Evolutionary conservation across 768 basidiomycete genomes (phyloP).

Genomic region (Suillus subluteus): DNA sequence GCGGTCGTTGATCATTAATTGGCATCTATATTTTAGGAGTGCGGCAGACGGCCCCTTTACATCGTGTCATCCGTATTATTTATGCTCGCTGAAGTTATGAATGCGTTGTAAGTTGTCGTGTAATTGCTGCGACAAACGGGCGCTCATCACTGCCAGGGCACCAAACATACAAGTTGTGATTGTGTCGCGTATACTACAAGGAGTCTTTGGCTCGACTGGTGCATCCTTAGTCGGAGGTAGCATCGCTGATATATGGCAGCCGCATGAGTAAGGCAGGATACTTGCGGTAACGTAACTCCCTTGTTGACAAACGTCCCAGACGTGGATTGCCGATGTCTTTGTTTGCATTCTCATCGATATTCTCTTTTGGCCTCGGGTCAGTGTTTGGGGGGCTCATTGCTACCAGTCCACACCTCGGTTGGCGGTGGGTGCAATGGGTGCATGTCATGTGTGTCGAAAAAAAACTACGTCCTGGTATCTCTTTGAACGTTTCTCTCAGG

Average conservation of each 20-base stretch:
- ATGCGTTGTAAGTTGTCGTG: conserved; percentile 22
- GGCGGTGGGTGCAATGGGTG: conserved; percentile 85
- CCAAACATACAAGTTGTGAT: conserved; percentile 58
- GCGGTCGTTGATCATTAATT: not conserved
- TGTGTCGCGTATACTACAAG: conserved; percentile 60
- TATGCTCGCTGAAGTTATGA: conserved; percentile 49
- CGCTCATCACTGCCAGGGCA: conserved; percentile 28
- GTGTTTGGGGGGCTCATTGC: conserved; percentile 65
- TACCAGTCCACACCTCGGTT: conserved; percentile 53
- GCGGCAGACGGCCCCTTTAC: conserved; percentile 62
- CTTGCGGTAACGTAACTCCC: not conserved
- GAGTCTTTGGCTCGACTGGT: conserved; percentile 66
- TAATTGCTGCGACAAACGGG: not conserved
- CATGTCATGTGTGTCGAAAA: conserved; percentile 52
- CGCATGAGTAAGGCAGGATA: conserved; percentile 53
- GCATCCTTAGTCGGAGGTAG: conserved; percentile 72
- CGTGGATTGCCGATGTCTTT: conserved; percentile 68
- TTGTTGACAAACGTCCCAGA: conserved; percentile 6
- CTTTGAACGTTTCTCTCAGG: conserved; percentile 36
- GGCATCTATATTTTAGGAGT: conserved; percentile 44
- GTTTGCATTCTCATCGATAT: conserved; percentile 61
- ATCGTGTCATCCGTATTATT: conserved; percentile 52
- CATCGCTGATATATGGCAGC: conserved; percentile 67
- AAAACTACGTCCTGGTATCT: not conserved
- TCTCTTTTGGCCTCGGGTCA: conserved; percentile 63